These are phyloP conservation scores for Gynandropsis gynandra DNA, from an alignment of 345 rosid species.

Conservation along the genomic window DNA sequence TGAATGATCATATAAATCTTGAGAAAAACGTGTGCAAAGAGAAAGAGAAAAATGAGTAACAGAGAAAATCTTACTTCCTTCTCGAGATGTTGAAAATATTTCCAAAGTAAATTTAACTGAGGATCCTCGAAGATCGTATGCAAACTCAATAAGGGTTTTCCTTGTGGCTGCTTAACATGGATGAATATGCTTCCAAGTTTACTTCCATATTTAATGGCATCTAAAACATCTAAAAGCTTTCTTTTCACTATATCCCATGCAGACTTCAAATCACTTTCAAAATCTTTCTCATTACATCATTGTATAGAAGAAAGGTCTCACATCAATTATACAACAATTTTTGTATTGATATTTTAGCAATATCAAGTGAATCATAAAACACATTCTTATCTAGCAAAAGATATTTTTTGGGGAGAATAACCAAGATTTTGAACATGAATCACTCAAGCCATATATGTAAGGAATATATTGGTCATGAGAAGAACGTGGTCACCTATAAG, in stretches of 20 bases:
- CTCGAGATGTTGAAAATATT: constrained; percentile 61
- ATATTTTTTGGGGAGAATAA: constrained; percentile 30
- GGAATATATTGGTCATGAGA: constrained; percentile 58
- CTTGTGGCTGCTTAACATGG: constrained; percentile 36
- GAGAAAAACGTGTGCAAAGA: constrained; percentile 1
- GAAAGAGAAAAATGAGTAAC: constrained; percentile 20
- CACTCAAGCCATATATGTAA: constrained; percentile 79
- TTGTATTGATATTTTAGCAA: neutral
- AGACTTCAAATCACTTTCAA: constrained; percentile 29
- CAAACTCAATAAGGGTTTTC: constrained; percentile 53
- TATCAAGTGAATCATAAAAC: neutral
- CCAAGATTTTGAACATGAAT: constrained; percentile 43
- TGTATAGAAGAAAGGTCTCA: constrained; percentile 15
- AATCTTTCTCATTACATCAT: constrained; percentile 38
- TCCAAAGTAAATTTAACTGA: constrained; percentile 60
- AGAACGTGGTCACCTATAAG: constrained; percentile 67
- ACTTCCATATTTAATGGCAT: constrained; percentile 36
- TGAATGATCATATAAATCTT: neutral
- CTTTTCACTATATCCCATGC: constrained; percentile 58
- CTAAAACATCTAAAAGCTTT: constrained; percentile 68
- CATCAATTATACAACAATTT: constrained; percentile 7
- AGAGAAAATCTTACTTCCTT: constrained; percentile 59
- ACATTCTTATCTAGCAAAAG: constrained; percentile 93
- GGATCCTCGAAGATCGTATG: constrained; percentile 65
- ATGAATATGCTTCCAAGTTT: constrained; percentile 34